phyloP scores from a whole-genome alignment of 2,329 filamentous ascomycete genomes.

The Trichoderma gracile region DNA sequence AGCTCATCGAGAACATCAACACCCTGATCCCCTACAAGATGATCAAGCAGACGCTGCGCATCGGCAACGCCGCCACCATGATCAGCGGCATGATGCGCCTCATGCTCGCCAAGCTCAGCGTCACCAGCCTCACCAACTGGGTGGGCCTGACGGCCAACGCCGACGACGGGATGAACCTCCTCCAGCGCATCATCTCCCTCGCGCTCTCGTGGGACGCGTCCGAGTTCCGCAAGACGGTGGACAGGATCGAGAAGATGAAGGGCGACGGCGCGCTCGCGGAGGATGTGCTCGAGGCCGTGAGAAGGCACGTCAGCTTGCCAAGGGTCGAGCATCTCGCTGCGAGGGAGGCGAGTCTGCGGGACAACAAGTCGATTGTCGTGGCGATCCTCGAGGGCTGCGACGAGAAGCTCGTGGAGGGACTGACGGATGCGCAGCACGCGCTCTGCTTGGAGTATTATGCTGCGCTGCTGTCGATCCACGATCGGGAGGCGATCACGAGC shows the following conservation, averaged over 20 bases:
- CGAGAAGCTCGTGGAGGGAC: slow-evolving; percentile 45
- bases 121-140: slow-evolving; percentile 76
- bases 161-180: slow-evolving; percentile 77
- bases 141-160: slow-evolving; percentile 69
- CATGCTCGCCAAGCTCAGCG: slow-evolving; percentile 74
- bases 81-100: slow-evolving; percentile 72
- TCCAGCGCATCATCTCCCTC: slow-evolving; percentile 74
- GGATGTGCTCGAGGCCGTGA: slow-evolving; percentile 62
- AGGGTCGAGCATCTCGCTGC: slow-evolving; percentile 59
- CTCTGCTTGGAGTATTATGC: slow-evolving; percentile 70
- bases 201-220: slow-evolving; percentile 71
- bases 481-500: slow-evolving; percentile 69
- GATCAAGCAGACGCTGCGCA: slow-evolving; percentile 69
- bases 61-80: slow-evolving; percentile 82
- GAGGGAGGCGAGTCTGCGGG: slow-evolving; percentile 55
- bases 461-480: slow-evolving; percentile 68
- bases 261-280: slow-evolving; percentile 54
- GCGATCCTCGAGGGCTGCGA: slow-evolving; percentile 62
- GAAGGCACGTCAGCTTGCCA: slow-evolving; percentile 55
- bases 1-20: slow-evolving; percentile 69
- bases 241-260: slow-evolving; percentile 64
- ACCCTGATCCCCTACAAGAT: slow-evolving; percentile 70
- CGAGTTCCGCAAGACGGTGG: slow-evolving; percentile 66
- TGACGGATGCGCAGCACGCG: slow-evolving; percentile 62
- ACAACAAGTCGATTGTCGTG: slow-evolving; percentile 61